Evolutionary conservation across 768 basidiomycete genomes (phyloP), one percentile per base, ranked within the genome.

Genomic region (Crucibulum laeve): DNA sequence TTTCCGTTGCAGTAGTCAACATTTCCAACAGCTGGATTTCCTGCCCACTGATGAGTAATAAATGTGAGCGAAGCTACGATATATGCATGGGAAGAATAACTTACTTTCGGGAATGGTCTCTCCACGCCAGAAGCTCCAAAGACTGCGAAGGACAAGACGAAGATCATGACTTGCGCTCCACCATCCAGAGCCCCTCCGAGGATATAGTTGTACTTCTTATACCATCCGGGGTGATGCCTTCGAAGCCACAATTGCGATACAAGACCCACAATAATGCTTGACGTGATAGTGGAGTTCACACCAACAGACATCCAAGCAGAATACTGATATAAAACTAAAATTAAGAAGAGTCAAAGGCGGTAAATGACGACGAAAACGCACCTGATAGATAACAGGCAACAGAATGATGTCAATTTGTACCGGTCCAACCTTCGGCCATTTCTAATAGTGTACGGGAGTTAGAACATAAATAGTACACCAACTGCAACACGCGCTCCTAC

Each of bases 131-230:
- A 72, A 11, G 77, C 80, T 14, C 82, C 82, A 50, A 78, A 80
- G 18, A 82, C 79, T 2, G 80, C 79, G 56, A 83, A 84, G 0
- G 80, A 79, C 4, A 80, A 63, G 28, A 84, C 65, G 53, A 82
- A 80, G 23, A 79, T 69, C 76, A 82, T 80, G 38, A 80, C 70
- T 54, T 83, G 81, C 13, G 78, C 75, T 6, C 82, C 81, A 21
- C 81, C 81, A 52, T 82, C 80, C 25, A 82, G 62, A 5, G 77
- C 84, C 32, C 81, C 85, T 22, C 80, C 80, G 3, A 85, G 59
- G 28, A 83, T 75, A 53, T 82, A 83, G 54, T 84, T 83, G 57
- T 82, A 82, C 52, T 69, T 70, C 53, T 75, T 73, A 60, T 82
- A 87, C 83, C 82, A 87, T 11, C 72, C 71, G 1, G 84, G 79